Conservation (phyloP, 2,329 filamentous ascomycete genomes). For the Penicillium expansum region DNA sequence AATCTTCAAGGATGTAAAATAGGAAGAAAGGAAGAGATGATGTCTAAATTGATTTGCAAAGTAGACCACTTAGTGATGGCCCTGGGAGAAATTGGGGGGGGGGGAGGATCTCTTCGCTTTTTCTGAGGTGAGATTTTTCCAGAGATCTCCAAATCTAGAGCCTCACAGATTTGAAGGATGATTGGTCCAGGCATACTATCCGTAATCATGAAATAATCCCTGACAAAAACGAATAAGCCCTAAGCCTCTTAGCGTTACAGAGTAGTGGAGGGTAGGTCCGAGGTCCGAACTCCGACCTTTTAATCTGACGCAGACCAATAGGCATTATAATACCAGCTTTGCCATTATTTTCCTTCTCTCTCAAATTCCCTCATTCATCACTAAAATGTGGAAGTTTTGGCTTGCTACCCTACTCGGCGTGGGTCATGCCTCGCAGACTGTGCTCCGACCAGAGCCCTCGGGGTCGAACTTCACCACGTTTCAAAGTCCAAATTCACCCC, state of each 20-base stretch:
- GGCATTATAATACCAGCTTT: neutral
- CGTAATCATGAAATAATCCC: too few species aligned
- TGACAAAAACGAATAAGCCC: neutral
- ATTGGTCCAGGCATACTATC: too few species aligned
- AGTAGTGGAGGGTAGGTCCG: neutral
- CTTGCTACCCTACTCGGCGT: neutral
- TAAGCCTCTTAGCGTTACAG: neutral
- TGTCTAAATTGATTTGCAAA: too few species aligned
- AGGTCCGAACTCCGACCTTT: neutral
- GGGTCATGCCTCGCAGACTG: constrained; percentile 1
- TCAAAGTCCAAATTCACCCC: constrained; percentile 8
- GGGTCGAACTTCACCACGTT: constrained; percentile 2
- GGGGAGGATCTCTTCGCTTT: too few species aligned
- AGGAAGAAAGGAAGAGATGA: too few species aligned
- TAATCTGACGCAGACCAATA: neutral
- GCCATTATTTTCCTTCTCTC: too few species aligned
- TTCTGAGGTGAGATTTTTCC: too few species aligned
- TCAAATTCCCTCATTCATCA: neutral
- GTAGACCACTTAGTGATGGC: too few species aligned
- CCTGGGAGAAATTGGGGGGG: too few species aligned
- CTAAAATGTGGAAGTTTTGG: neutral
- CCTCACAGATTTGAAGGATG: too few species aligned
- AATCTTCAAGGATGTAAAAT: too few species aligned
- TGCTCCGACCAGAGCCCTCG: neutral
- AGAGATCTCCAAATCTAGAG: too few species aligned